Evolutionary conservation across 495 filamentous ascomycete species (phyloP).

Genomic region (Acidiella bohemica): DNA sequence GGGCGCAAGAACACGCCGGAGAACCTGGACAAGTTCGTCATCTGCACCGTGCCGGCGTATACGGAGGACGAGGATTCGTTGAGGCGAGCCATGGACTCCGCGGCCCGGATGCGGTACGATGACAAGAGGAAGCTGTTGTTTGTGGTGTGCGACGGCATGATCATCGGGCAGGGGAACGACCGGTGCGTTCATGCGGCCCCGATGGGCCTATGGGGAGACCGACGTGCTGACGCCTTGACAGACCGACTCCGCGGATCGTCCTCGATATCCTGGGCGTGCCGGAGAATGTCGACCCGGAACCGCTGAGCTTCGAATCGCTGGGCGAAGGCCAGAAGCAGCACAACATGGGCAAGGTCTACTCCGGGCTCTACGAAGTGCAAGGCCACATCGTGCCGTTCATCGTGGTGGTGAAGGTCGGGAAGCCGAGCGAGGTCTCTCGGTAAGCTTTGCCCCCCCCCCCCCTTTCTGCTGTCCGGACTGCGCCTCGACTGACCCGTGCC

Average conservation of each 20-base stretch:
- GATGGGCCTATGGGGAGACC: not conserved
- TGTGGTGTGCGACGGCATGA: slow-evolving; percentile 96
- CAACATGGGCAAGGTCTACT: slow-evolving; percentile 99
- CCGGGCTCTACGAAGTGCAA: slow-evolving; percentile 91
- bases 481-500: no score
- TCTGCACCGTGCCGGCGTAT: slow-evolving; percentile 94
- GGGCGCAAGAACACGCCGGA: slow-evolving; percentile 80
- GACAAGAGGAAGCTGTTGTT: slow-evolving; percentile 95
- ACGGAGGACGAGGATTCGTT: slow-evolving; percentile 97
- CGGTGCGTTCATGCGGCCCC: no score
- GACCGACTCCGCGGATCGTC: slow-evolving; percentile 84
- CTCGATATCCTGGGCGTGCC: slow-evolving; percentile 93
- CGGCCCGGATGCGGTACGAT: slow-evolving; percentile 90
- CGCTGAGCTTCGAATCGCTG: slow-evolving; percentile 90
- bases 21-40: slow-evolving; percentile 95
- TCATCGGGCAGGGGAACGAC: slow-evolving; percentile 97
- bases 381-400: slow-evolving; percentile 97
- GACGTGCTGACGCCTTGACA: not conserved
- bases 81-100: slow-evolving; percentile 90
- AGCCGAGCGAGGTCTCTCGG: slow-evolving; percentile 82
- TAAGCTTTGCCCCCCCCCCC: slow-evolving; percentile 15
- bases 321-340: slow-evolving; percentile 95
- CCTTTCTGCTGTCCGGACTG: not conserved
- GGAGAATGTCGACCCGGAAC: slow-evolving; percentile 89
- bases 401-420: slow-evolving; percentile 93